Conservation (phyloP, 2,329 filamentous ascomycete genomes). For the Arthrobotrys iridis region DNA sequence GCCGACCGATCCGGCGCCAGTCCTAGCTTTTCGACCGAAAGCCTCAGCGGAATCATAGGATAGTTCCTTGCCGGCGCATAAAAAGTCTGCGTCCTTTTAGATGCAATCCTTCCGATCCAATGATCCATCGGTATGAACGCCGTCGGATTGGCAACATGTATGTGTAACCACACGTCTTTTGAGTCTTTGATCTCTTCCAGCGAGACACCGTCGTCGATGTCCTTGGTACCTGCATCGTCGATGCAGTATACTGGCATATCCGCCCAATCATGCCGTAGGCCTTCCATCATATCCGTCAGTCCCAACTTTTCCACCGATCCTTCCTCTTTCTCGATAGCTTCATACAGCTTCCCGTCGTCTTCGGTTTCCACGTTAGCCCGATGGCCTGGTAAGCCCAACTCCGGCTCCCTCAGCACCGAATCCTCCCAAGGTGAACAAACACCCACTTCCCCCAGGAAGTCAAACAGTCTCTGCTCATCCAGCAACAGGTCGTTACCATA, state of each 20-base stretch:
- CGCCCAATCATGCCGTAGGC: conserved; percentile 70
- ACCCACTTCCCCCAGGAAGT: conserved; percentile 80
- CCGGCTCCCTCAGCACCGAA: conserved; percentile 69
- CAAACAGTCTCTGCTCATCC: conserved; percentile 66
- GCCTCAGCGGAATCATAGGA: conserved; percentile 69
- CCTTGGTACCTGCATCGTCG: conserved; percentile 72
- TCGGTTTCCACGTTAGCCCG: conserved; percentile 31
- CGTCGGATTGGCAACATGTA: conserved; percentile 81
- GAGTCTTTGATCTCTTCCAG: conserved; percentile 68
- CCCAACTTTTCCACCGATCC: conserved; percentile 58
- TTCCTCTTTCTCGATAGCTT: conserved; percentile 44
- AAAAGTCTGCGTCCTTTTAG: conserved; percentile 66
- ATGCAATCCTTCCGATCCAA: conserved; percentile 70
- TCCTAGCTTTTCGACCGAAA: conserved; percentile 68
- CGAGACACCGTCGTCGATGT: conserved; percentile 84
- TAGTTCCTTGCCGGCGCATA: conserved; percentile 71
- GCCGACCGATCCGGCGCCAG: conserved; percentile 66
- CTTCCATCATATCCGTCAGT: conserved; percentile 65
- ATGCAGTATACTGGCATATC: conserved; percentile 76
- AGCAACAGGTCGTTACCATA: conserved; percentile 68
- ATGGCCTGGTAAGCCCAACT: conserved; percentile 63
- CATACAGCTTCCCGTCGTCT: conserved; percentile 27
- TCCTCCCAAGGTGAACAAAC: conserved; percentile 77
- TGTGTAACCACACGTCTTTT: conserved; percentile 76
- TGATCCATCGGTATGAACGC: conserved; percentile 73